phyloP scores from a whole-genome alignment of 768 basidiomycete species.

The Termitomyces sp. region DNA sequence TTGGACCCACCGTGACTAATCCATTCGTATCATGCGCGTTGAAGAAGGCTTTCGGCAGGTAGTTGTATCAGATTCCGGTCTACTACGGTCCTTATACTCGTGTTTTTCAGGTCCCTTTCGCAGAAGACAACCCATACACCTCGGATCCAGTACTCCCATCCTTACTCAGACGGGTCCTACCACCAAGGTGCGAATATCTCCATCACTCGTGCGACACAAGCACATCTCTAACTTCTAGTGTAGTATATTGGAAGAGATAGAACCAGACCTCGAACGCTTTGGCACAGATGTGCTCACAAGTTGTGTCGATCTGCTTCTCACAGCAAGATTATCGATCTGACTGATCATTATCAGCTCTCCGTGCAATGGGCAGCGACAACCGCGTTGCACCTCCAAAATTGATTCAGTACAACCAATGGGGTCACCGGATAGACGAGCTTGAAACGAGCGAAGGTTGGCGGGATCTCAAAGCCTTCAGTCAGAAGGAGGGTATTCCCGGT shows the following conservation, averaged over 20 bases:
- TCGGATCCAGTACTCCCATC: slow-evolving; percentile 58
- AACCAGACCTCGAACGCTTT: slow-evolving; percentile 54
- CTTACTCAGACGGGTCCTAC: slow-evolving; percentile 53
- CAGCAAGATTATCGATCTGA: not conserved
- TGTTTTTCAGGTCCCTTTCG: slow-evolving; percentile 38
- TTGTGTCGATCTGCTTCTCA: slow-evolving; percentile 20
- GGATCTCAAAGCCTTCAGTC: slow-evolving; percentile 52
- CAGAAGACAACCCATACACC: slow-evolving; percentile 55
- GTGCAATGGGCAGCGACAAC: slow-evolving; percentile 38
- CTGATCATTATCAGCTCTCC: slow-evolving; percentile 37
- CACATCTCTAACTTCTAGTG: not conserved
- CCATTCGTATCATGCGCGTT: slow-evolving; percentile 39
- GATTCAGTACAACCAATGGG: slow-evolving; percentile 74
- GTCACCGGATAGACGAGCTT: slow-evolving; percentile 57
- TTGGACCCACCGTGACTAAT: not conserved
- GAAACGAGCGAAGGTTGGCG: slow-evolving; percentile 74
- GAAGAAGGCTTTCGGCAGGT: slow-evolving; percentile 68
- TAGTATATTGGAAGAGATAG: slow-evolving; percentile 46
- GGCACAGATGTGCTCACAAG: slow-evolving; percentile 52
- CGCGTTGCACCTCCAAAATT: slow-evolving; percentile 46
- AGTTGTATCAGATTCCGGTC: slow-evolving; percentile 2
- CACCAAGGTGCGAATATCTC: slow-evolving; percentile 29
- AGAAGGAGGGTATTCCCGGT: slow-evolving; percentile 60
- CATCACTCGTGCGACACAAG: not conserved
- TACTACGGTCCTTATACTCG: not conserved